Base-by-base conservation (phyloP, 306 rosid genomes). In the Heteromeles arbutifolia region DNA sequence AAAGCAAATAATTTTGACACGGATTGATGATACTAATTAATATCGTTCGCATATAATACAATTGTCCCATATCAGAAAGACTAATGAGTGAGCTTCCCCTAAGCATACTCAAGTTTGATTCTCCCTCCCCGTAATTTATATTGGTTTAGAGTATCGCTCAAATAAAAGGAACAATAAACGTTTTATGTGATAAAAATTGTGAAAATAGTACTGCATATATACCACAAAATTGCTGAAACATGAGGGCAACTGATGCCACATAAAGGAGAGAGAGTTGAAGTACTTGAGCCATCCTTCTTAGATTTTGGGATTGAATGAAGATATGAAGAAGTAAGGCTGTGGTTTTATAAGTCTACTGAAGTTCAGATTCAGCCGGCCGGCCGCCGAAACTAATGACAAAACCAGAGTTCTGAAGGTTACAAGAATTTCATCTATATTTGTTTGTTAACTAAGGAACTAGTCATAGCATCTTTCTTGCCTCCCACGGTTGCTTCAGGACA, bases 151-250 rank as follows among this genome's bases (percentile, higher is more conserved):
- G 2, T 50, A 50, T 50, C 8, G 54, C 54, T 50, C 0, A 0
- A 18, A 50, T 15, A 15, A 48, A 48, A 48, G 53, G 7, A 15
- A 4, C 53, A 48, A 4, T 48, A 4, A 48, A 4, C 3, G 18
- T 15, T 14, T 48, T 48, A 14, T 15, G 9, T 2, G 21, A 12
- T 7, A 24, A 67, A 17, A 22, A 11, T 22, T 8, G 37, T 9
- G 67, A 14, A 59, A 5, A 50, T 28, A 61, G 50, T 63, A 15
- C 52, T 13, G 1, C 28, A 4, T 32, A 26, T 59, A 13, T 75
- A 81, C 89, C 82, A 58, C 70, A 84, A 57, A 69, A 17, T 70
- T 77, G 81, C 11, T 6, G 74, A 37, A 78, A 22, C 28, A 41
- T 2, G 67, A 67, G n/a, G 19, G 61, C 52, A 64, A 79, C 6